Conservation (phyloP, 1,139 yeast species). For the Yamadazyma atmosphaerica region DNA sequence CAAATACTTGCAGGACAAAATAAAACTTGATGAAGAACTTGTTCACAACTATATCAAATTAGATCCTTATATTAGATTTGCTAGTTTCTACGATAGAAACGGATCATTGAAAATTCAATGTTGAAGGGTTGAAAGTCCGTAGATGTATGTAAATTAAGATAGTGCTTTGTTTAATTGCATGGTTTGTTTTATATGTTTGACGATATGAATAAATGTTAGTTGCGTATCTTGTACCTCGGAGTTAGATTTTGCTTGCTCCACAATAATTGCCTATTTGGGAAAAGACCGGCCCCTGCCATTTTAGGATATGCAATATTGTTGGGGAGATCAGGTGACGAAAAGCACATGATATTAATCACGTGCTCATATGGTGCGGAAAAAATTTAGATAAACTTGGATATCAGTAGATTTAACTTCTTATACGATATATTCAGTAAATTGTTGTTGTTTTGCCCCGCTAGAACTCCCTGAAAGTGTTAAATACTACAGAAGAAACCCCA, state of each 20-base stretch:
- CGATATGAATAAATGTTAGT: background rate
- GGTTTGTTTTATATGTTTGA: background rate
- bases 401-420: too few species aligned
- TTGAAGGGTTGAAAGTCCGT: conserved; percentile 1
- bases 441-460: too few species aligned
- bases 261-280: conserved; percentile 5
- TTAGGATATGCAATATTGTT: too few species aligned
- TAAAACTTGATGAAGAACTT: conserved; percentile 28
- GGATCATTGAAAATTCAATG: conserved; percentile 17
- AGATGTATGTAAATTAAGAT: background rate
- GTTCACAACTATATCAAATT: conserved; percentile 35
- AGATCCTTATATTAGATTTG: conserved; percentile 42
- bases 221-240: background rate
- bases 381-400: too few species aligned
- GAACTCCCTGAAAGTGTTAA: too few species aligned
- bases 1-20: conserved; percentile 40
- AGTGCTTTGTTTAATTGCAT: background rate
- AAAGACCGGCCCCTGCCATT: too few species aligned
- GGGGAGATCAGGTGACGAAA: too few species aligned
- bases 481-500: background rate
- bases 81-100: conserved; percentile 43
- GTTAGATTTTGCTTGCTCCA: background rate
- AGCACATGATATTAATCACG: too few species aligned
- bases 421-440: too few species aligned
- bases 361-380: too few species aligned